Evolutionary conservation across 495 filamentous ascomycete genomes (phyloP).

Genomic region (Aspergillus homomorphus): DNA sequence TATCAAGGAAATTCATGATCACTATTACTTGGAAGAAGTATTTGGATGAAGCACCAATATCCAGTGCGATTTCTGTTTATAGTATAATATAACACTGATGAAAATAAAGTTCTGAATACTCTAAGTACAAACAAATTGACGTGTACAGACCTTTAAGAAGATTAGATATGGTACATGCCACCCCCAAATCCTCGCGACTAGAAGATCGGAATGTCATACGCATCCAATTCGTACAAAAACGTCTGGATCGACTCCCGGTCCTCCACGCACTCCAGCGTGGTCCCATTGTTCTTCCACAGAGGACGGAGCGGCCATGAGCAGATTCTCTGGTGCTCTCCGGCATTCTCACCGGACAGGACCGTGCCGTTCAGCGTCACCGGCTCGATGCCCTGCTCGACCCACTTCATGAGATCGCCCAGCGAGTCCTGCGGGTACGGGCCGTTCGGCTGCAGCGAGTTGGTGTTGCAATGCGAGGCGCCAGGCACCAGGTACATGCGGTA

Average conservation of each 20-base stretch:
- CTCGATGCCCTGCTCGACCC: constrained; percentile 44
- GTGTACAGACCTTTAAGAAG: too few species aligned
- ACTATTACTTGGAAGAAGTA: too few species aligned
- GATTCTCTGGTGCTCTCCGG: constrained; percentile 34
- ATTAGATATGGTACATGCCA: too few species aligned
- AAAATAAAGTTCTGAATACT: too few species aligned
- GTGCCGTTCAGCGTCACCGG: constrained; percentile 36
- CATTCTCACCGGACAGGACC: constrained; percentile 19
- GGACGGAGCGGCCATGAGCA: constrained; percentile 48
- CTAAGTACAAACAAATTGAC: too few species aligned
- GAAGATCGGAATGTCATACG: constrained; percentile 8
- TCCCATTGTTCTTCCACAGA: constrained; percentile 31
- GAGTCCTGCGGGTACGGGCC: constrained; percentile 46
- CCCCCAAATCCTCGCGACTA: too few species aligned
- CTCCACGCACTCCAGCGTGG: constrained; percentile 34
- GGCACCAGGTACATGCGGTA: constrained; percentile 54
- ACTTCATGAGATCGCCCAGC: constrained; percentile 39
- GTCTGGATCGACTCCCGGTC: constrained; percentile 40
- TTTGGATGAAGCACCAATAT: too few species aligned
- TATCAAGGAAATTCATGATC: too few species aligned
- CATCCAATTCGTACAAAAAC: constrained; percentile 35
- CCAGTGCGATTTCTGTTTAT: too few species aligned
- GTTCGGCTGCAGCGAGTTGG: constrained; percentile 38
- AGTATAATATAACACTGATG: too few species aligned
- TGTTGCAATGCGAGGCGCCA: constrained; percentile 48